Base-by-base conservation (phyloP, 2,329 filamentous ascomycete genomes). In the Alternaria arborescens region DNA sequence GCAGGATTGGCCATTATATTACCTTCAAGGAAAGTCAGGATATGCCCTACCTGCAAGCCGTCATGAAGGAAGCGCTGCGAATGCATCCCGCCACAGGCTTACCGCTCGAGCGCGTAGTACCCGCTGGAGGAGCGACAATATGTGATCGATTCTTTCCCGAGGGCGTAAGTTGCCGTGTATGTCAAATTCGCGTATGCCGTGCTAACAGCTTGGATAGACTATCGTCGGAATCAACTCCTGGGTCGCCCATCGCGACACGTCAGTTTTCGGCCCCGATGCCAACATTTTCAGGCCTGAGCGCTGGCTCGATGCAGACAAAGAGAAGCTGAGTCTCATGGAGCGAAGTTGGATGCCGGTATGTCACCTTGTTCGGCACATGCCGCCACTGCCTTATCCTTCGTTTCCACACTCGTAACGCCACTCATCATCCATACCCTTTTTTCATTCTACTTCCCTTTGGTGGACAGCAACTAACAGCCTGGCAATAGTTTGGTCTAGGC, bases 31-130 rank as follows among this genome's bases (percentile, higher is more conserved):
- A 68, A 18, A 62, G 58, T 14, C 71, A 72, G 50, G 61, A 70
- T n/a, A 72, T 73, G 69, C 69, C 70, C 3, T 75, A 74, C 50
- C 66, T 75, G 0, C 69, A 76, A 34, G 73, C 72, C 10, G 66
- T 67, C 12, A 68, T 75, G 32, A 71, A 71, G 30, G 73, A 75
- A 56, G 70, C 62, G 20, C 55, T 75, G 11, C 42, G 73, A 14
- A 52, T 73, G 48, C 68, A 73, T 54, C 70, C 73, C 1, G 68
- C 65, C 1, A 69, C 66, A 24, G 71, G 70, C 2, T 54, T 72
- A 12, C 68, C 67, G 16, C 56, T 73, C 2, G 60, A 60, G 51
- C 53, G 72, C n/a, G 66, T 69, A 3, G 70, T 73, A 6, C 67
- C 67, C 20, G 40, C 55, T 11, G 66, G 61, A 8, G 71, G 71